phyloP scores from a whole-genome alignment of 2,329 filamentous ascomycete species.

The Colletotrichum sp. region DNA sequence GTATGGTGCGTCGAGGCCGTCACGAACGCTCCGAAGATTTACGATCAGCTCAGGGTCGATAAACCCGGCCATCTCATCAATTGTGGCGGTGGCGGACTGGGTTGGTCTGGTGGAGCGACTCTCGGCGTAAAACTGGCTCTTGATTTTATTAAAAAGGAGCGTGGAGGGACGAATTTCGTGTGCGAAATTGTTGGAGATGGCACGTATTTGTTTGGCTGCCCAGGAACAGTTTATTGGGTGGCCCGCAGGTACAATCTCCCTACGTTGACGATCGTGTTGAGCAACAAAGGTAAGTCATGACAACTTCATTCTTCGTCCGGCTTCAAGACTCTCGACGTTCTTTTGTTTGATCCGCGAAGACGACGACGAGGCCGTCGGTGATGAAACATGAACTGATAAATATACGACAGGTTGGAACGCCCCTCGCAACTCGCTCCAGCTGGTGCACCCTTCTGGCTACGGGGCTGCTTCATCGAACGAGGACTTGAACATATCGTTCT shows the following conservation, averaged over 20 bases:
- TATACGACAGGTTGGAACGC: constrained; percentile 46
- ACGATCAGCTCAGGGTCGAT: constrained; percentile 73
- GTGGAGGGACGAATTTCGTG: constrained; percentile 49
- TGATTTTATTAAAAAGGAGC: constrained; percentile 42
- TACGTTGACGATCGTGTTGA: constrained; percentile 59
- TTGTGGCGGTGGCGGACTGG: constrained; percentile 80
- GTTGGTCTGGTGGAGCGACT: constrained; percentile 79
- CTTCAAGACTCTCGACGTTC: neutral
- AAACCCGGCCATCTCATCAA: constrained; percentile 79
- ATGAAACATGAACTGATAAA: neutral
- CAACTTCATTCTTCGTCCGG: neutral
- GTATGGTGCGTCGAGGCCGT: constrained; percentile 82
- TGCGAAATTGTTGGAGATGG: constrained; percentile 63
- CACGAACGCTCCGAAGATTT: constrained; percentile 70
- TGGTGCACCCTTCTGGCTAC: constrained; percentile 49
- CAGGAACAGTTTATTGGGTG: constrained; percentile 62
- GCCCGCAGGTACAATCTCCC: constrained; percentile 58
- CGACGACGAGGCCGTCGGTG: neutral
- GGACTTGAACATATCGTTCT: constrained; percentile 52
- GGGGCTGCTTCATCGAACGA: constrained; percentile 47
- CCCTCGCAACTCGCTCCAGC: constrained; percentile 43
- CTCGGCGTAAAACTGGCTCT: constrained; percentile 78
- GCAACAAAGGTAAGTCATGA: constrained; percentile 55
- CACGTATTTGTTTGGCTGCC: constrained; percentile 60
- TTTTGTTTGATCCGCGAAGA: fast-evolving